Percentiles rank a stretch among this genome's conserved stretches.
Conservation (phyloP, 2,329 filamentous ascomycete genomes). For the Cordyceps farinosa region DNA sequence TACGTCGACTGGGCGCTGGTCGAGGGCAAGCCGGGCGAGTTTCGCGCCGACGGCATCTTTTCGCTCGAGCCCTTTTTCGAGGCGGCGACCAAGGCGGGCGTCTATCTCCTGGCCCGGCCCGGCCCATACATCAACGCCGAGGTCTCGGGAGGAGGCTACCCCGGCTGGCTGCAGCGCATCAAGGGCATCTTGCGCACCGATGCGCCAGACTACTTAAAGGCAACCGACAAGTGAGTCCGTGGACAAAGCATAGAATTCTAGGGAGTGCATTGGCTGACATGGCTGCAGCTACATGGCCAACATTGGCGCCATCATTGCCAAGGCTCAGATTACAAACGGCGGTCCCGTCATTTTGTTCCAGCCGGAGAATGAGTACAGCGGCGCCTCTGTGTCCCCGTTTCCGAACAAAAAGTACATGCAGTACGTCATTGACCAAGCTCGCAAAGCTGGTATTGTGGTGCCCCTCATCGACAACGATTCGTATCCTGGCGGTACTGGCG, state of each 20-base stretch:
- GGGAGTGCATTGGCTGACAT: neutral
- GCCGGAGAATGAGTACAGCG: constrained; percentile 77
- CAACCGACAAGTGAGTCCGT: constrained; percentile 58
- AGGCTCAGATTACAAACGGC: constrained; percentile 76
- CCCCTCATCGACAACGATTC: constrained; percentile 76
- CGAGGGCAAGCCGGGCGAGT: constrained; percentile 68
- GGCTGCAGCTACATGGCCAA: constrained; percentile 53
- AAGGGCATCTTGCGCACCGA: constrained; percentile 61
- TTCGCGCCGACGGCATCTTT: constrained; percentile 68
- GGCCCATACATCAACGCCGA: constrained; percentile 80
- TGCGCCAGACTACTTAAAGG: constrained; percentile 57
- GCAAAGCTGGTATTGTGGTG: constrained; percentile 66
- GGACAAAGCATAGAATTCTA: neutral
- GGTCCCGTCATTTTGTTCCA: constrained; percentile 77
- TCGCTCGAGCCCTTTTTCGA: constrained; percentile 72
- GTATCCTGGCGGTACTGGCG: constrained; percentile 55
- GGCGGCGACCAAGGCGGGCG: constrained; percentile 66
- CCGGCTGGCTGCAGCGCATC: constrained; percentile 73
- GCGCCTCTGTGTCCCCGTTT: constrained; percentile 48
- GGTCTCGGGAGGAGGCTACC: constrained; percentile 71
- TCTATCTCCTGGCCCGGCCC: constrained; percentile 71
- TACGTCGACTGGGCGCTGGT: constrained; percentile 76
- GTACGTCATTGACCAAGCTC: constrained; percentile 65
- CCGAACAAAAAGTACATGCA: constrained; percentile 67
- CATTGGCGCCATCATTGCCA: constrained; percentile 64